phyloP scores from a whole-genome alignment of 208 protist genomes.

The Herpetomonas samuelpessoai region DNA sequence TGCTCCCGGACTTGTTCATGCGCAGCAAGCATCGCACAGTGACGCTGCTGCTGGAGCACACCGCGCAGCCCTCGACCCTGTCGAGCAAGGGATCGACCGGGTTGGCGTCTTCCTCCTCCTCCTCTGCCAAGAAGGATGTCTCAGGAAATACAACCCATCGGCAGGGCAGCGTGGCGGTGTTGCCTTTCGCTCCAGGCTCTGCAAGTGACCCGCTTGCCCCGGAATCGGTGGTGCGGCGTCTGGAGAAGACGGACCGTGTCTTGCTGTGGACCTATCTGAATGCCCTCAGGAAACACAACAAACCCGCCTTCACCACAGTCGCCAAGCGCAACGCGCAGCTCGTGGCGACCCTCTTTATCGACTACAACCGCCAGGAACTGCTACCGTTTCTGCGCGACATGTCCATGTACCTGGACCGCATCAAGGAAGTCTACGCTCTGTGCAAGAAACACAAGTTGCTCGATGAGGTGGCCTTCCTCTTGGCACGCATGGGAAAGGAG shows the following conservation, averaged over 20 bases:
- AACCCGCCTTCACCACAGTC: conserved; percentile 14
- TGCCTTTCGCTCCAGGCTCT: conserved; percentile 8
- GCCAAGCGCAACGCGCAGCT: conserved; percentile 55
- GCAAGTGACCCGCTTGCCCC: conserved; percentile 28
- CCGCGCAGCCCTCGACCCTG: conserved; percentile 1
- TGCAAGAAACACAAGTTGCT: conserved; percentile 59
- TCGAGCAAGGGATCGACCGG: neutral
- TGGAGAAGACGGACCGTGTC: conserved; percentile 41
- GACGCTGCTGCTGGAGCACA: conserved; percentile 49
- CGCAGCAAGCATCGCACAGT: conserved; percentile 41
- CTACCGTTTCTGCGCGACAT: conserved; percentile 61
- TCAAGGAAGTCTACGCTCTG: conserved; percentile 67
- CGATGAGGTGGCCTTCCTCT: conserved; percentile 71
- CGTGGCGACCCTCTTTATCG: conserved; percentile 67
- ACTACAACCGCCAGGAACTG: conserved; percentile 57
- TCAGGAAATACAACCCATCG: too few relatives aligned
- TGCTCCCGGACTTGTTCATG: conserved; percentile 58
- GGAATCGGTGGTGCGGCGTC: conserved; percentile 36
- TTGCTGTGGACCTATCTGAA: conserved; percentile 58
- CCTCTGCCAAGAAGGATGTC: too few relatives aligned
- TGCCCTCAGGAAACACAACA: conserved; percentile 29
- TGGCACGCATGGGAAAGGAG: conserved; percentile 72
- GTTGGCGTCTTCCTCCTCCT: too few relatives aligned
- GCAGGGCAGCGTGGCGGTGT: neutral
- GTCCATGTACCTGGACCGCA: conserved; percentile 47